A percentile compares a stretch with the other conserved stretches of the same genome.
These are phyloP conservation scores for Fusarium oxysporum DNA, from an alignment of 2,329 filamentous ascomycete species.

Conservation along the genomic window DNA sequence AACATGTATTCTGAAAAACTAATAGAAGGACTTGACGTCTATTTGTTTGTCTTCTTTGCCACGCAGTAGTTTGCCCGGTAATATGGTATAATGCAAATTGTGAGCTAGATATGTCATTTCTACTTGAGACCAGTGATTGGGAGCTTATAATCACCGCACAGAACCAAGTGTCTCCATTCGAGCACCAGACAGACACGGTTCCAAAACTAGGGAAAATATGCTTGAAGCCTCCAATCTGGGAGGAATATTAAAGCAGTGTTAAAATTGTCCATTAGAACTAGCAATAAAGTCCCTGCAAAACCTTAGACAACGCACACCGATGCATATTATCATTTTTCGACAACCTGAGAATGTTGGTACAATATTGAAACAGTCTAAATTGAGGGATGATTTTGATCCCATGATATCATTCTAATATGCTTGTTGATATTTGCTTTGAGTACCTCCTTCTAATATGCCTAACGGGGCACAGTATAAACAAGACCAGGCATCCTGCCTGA, in stretches of 20 bases:
- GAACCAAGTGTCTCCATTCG: too few relatives aligned
- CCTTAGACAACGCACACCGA: neutral
- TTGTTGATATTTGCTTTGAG: neutral
- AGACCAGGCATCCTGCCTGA: accelerated
- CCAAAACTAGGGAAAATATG: too few relatives aligned
- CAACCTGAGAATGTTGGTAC: accelerated
- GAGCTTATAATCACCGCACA: neutral
- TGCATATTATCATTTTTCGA: accelerated
- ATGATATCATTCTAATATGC: neutral
- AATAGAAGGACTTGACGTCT: neutral
- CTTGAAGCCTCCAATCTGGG: too few relatives aligned
- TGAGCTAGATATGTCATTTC: neutral
- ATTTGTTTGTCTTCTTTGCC: too few relatives aligned
- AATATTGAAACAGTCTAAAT: neutral
- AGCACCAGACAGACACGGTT: too few relatives aligned
- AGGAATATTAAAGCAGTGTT: too few relatives aligned
- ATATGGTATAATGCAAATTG: neutral
- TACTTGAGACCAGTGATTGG: neutral
- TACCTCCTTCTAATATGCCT: neutral
- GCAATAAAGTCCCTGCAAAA: too few relatives aligned
- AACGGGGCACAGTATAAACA: accelerated
- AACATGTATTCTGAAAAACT: neutral
- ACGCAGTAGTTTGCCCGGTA: too few relatives aligned
- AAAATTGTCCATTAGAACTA: too few relatives aligned
- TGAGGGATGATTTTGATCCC: accelerated